Evolutionary conservation across 371 early-diverging fungal genomes (phyloP).

Genomic region (Vairimorpha ceranae): DNA sequence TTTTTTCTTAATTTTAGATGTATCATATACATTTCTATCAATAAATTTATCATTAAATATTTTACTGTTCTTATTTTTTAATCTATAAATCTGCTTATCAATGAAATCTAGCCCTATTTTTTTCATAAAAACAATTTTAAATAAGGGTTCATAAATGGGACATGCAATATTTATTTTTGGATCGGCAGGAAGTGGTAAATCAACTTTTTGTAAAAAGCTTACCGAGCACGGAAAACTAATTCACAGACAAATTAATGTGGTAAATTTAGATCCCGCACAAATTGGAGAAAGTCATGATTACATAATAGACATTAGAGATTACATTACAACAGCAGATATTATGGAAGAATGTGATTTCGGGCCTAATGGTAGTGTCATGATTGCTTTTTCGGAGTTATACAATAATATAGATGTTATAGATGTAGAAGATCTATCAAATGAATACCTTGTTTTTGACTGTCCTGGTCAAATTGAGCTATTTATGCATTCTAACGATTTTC

Average conservation of each 20-base stretch:
- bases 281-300: conserved; percentile 63
- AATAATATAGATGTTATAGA: conserved; percentile 89
- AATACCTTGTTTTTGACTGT: conserved; percentile 90
- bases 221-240: conserved; percentile 75
- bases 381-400: conserved; percentile 78
- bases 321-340: conserved; percentile 86
- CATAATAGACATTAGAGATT: conserved; percentile 75
- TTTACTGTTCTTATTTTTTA: background rate
- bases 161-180: conserved; percentile 71
- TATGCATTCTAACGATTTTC: conserved; percentile 89
- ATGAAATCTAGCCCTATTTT: background rate
- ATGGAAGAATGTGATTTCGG: conserved; percentile 91
- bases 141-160: conserved; percentile 46
- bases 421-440: conserved; percentile 80
- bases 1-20: background rate
- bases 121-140: no score
- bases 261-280: conserved; percentile 96
- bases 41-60: background rate
- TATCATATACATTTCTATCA: background rate
- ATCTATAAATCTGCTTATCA: background rate
- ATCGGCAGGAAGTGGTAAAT: conserved; percentile 92
- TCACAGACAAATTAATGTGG: conserved; percentile 73
- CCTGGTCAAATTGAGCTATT: conserved; percentile 99
- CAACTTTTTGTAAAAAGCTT: conserved; percentile 82
- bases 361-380: conserved; percentile 93